These are phyloP conservation scores for Elongisporangium senticosum DNA, from an alignment of 352 stramenopile genomes.

Conservation along the genomic window DNA sequence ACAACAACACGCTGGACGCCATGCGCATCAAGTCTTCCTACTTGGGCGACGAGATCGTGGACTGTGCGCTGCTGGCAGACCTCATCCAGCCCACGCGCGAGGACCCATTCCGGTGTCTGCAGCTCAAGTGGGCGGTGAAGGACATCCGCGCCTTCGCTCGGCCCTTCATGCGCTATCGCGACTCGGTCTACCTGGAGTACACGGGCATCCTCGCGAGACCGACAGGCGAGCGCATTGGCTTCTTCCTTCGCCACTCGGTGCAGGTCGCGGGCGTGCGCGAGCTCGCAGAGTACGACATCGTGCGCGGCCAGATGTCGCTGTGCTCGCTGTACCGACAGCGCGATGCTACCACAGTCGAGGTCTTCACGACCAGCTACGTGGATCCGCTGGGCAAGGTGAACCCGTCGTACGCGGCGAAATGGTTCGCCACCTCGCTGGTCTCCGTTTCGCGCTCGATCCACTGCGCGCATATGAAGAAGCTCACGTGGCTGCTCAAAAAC, in stretches of 20 bases:
- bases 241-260: slow-evolving; percentile 16
- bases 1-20: slow-evolving; percentile 32
- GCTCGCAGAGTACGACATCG: slow-evolving; percentile 11
- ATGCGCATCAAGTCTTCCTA: slow-evolving; percentile 46
- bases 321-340: slow-evolving; percentile 30
- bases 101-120: slow-evolving; percentile 44
- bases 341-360: slow-evolving; percentile 19
- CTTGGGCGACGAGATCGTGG: slow-evolving; percentile 31
- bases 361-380: slow-evolving; percentile 28
- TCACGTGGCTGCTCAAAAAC: slow-evolving; percentile 25
- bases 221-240: slow-evolving; percentile 26
- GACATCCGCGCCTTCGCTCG: slow-evolving; percentile 11
- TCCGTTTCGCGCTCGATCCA: slow-evolving; percentile 26
- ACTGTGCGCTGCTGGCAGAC: slow-evolving; percentile 44
- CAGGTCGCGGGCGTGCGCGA: slow-evolving; percentile 8
- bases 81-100: slow-evolving; percentile 41
- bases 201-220: slow-evolving; percentile 31
- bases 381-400: slow-evolving; percentile 15
- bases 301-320: slow-evolving; percentile 24
- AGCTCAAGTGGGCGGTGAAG: slow-evolving; percentile 34
- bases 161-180: slow-evolving; percentile 14
- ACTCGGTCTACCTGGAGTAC: slow-evolving; percentile 45
- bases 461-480: slow-evolving; percentile 34
- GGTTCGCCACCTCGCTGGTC: slow-evolving; percentile 25
- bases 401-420: slow-evolving; percentile 15